A percentile compares a stretch with the other conserved stretches of the same genome.
Conservation (phyloP, 169 alveolate genomes). For the Cryptosporidium ubiquitum region DNA sequence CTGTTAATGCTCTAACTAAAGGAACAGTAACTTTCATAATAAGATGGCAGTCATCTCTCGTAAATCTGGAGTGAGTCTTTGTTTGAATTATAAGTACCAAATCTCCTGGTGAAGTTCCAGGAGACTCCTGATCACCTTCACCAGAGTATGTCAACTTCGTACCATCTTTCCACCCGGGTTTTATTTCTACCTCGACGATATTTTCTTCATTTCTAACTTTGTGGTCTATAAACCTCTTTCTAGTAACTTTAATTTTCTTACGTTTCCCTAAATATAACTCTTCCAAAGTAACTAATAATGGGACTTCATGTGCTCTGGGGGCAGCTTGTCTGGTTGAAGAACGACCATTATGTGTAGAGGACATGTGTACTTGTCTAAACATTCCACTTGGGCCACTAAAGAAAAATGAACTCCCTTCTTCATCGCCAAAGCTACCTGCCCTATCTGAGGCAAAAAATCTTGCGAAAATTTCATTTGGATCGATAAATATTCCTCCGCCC, state of each 20-base stretch:
- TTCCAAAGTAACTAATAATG: slow-evolving; percentile 84
- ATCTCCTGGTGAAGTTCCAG: slow-evolving; percentile 86
- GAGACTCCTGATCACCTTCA: slow-evolving; percentile 88
- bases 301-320: slow-evolving; percentile 84
- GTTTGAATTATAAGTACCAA: slow-evolving; percentile 83
- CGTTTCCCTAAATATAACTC: slow-evolving; percentile 83
- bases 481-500: slow-evolving; percentile 82
- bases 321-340: slow-evolving; percentile 50
- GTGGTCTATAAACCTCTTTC: slow-evolving; percentile 83
- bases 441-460: slow-evolving; percentile 85
- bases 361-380: slow-evolving; percentile 74
- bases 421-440: slow-evolving; percentile 80
- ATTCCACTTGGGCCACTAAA: slow-evolving; percentile 81
- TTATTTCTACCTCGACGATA: slow-evolving; percentile 84
- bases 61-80: slow-evolving; percentile 82
- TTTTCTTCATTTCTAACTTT: slow-evolving; percentile 85
- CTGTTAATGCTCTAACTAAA: slow-evolving; percentile 86
- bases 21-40: slow-evolving; percentile 88
- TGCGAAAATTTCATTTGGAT: slow-evolving; percentile 85
- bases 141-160: slow-evolving; percentile 86
- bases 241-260: slow-evolving; percentile 85
- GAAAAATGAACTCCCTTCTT: slow-evolving; percentile 80
- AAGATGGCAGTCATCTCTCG: slow-evolving; percentile 83
- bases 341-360: slow-evolving; percentile 59
- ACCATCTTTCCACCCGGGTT: slow-evolving; percentile 90